phyloP scores from a whole-genome alignment of 1,284 basidiomycete genomes.

The Sparassis latifolia region DNA sequence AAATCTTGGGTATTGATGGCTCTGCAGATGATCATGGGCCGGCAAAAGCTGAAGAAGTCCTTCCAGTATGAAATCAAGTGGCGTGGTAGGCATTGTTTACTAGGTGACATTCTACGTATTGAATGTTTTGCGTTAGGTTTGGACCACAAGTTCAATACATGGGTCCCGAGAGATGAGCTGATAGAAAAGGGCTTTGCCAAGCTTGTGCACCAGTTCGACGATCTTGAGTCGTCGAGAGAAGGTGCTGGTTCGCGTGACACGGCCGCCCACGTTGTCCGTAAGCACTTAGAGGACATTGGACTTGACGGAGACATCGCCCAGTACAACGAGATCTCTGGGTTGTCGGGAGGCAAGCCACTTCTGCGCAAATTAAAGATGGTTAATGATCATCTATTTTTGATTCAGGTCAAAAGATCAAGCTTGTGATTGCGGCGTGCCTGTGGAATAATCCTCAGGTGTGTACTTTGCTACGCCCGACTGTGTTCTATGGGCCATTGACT shows the following conservation, averaged over 20 bases:
- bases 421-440: constrained; percentile 90
- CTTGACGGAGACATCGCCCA: constrained; percentile 96
- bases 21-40: constrained; percentile 80
- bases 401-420: constrained; percentile 91
- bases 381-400: neutral
- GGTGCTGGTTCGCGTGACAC: constrained; percentile 89
- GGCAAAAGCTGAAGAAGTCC: constrained; percentile 96
- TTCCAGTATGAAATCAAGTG: constrained; percentile 98
- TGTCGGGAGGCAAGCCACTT: constrained; percentile 65
- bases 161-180: constrained; percentile 89
- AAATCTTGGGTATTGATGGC: constrained; percentile 4
- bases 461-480: neutral
- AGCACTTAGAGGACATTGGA: constrained; percentile 91
- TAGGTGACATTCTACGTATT: neutral
- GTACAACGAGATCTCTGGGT: constrained; percentile 91
- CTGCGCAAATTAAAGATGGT: neutral
- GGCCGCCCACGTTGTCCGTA: constrained; percentile 71
- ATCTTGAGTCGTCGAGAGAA: constrained; percentile 92
- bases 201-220: constrained; percentile 92
- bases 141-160: constrained; percentile 91
- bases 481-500: neutral
- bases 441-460: constrained; percentile 90
- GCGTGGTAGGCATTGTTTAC: constrained; percentile 40
- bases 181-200: constrained; percentile 89
- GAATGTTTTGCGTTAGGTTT: constrained; percentile 35